These are phyloP conservation scores for Linnemannia hyalina DNA, from an alignment of 192 early-diverging fungal genomes.

Conservation along the genomic window DNA sequence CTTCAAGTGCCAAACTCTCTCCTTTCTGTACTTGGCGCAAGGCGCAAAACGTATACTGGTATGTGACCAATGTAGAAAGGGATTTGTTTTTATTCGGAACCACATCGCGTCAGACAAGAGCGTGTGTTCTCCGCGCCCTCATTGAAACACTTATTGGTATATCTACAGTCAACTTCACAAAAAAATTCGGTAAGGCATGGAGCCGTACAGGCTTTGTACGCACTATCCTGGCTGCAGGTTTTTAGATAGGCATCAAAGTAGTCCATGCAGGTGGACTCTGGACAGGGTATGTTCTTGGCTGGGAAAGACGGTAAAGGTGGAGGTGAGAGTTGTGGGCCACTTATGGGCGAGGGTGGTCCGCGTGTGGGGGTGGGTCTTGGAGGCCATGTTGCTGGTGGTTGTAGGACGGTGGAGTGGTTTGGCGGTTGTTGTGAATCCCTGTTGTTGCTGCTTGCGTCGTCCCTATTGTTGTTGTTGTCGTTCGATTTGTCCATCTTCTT, in stretches of 20 bases:
- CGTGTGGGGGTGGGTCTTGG: background rate
- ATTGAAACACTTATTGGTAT: background rate
- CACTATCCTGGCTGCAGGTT: background rate
- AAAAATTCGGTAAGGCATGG: background rate
- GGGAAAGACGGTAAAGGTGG: background rate
- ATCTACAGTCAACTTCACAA: background rate
- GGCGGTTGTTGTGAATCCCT: background rate
- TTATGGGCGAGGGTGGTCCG: no score
- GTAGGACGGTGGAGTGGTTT: background rate
- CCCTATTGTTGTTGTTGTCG: no score
- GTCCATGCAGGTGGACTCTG: background rate
- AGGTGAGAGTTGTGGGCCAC: background rate
- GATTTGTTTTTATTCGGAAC: no score
- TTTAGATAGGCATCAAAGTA: background rate
- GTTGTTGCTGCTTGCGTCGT: background rate
- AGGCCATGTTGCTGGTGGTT: background rate
- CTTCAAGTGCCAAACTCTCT: no score
- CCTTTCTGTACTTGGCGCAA: no score
- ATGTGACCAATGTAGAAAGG: no score
- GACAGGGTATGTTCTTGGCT: background rate
- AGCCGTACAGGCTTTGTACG: background rate
- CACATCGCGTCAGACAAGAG: background rate
- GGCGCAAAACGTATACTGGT: no score
- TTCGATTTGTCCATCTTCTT: background rate
- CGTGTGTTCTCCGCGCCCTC: background rate